Evolutionary conservation across 2,329 filamentous ascomycete species (phyloP).

Genomic region (Zalaria sp.): DNA sequence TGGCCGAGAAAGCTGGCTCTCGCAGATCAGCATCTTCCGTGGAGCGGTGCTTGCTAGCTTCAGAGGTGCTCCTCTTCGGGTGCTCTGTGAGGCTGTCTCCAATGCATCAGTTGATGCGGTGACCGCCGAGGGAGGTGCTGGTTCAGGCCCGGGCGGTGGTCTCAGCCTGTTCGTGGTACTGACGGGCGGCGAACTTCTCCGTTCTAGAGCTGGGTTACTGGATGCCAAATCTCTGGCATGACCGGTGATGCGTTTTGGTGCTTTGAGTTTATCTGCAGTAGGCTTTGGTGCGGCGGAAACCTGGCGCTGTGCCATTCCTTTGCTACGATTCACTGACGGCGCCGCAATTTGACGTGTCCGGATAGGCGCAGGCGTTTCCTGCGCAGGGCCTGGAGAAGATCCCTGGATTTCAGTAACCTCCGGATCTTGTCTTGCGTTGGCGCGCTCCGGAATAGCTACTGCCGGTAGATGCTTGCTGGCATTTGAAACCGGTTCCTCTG

Average conservation of each 20-base stretch:
- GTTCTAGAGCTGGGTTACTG: no score
- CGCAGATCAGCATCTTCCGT: slow-evolving; percentile 28
- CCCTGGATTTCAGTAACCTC: background rate
- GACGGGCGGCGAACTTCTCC: background rate
- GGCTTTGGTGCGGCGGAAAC: no score
- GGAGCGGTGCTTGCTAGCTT: slow-evolving; percentile 23
- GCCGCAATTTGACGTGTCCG: background rate
- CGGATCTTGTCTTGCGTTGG: background rate
- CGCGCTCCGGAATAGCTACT: slow-evolving; percentile 8
- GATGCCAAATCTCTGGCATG: background rate
- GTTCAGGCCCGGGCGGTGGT: background rate
- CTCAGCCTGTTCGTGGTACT: background rate
- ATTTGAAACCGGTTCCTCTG: slow-evolving; percentile 2
- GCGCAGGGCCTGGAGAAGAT: background rate
- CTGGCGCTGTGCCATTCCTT: background rate
- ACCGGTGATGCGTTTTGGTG: background rate
- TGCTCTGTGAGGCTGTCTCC: background rate
- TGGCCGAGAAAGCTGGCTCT: slow-evolving; percentile 15
- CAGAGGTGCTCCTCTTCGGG: slow-evolving; percentile 16
- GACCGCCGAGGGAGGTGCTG: background rate
- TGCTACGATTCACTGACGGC: background rate
- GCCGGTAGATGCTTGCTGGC: slow-evolving; percentile 8
- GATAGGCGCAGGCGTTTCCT: background rate
- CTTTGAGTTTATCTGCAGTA: background rate
- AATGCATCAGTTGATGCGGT: background rate